These are phyloP conservation scores for Leishmania gerbilli DNA, from an alignment of 208 protist species.

Conservation along the genomic window DNA sequence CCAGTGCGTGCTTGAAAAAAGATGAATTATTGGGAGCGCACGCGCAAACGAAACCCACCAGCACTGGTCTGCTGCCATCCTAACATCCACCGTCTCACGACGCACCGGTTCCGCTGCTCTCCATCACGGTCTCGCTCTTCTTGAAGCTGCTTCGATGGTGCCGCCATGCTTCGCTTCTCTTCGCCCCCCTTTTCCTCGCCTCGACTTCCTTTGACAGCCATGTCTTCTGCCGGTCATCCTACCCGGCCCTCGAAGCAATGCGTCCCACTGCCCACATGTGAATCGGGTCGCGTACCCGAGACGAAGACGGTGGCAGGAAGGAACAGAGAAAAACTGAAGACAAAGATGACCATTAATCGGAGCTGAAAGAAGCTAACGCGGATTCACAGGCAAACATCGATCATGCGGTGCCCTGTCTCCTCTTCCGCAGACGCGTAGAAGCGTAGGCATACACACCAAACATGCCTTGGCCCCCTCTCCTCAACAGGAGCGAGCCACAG, in stretches of 20 bases:
- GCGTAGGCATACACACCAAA: background rate
- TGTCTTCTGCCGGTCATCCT: background rate
- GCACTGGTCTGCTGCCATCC: background rate
- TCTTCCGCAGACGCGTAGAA: background rate
- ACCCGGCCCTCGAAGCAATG: background rate
- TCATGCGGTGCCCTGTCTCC: background rate
- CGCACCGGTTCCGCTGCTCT: background rate
- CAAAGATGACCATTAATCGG: background rate
- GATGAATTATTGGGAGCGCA: background rate
- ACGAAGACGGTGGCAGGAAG: background rate
- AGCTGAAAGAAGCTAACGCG: background rate
- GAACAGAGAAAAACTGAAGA: background rate
- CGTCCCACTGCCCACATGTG: background rate
- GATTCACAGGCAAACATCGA: background rate
- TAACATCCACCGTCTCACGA: background rate
- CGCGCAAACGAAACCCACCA: background rate
- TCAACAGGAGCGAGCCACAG: too few relatives aligned
- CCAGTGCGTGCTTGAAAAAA: background rate
- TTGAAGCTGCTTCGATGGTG: background rate
- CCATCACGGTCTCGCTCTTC: background rate
- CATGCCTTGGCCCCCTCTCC: too few relatives aligned
- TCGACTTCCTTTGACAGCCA: background rate
- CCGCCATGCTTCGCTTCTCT: background rate
- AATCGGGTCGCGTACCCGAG: background rate
- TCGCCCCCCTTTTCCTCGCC: background rate